A percentile compares a stretch with the other conserved stretches of the same genome.
Evolutionary conservation across 2,329 filamentous ascomycete genomes (phyloP).

Genomic region (Domatiomyces catenatus): DNA sequence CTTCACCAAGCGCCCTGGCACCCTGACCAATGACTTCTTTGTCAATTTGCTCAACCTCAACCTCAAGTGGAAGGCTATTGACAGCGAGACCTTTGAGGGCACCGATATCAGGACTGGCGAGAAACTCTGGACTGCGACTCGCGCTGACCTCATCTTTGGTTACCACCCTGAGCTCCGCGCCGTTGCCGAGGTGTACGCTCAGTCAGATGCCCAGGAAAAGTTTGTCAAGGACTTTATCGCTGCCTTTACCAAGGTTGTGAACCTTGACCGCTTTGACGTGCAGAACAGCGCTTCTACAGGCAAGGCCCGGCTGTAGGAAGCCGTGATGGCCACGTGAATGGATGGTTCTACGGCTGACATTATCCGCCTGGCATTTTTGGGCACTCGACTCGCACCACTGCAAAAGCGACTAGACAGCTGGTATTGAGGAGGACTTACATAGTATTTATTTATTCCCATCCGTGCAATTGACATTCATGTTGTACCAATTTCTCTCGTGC

Average conservation of each 20-base stretch:
- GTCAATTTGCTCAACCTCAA: constrained; percentile 57
- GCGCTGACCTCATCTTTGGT: constrained; percentile 55
- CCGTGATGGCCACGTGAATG: neutral
- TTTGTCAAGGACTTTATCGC: constrained; percentile 57
- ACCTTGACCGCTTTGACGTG: constrained; percentile 55
- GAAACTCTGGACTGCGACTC: constrained; percentile 55
- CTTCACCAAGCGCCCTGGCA: constrained; percentile 51
- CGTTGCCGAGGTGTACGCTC: constrained; percentile 53
- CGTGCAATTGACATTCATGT: too few species aligned
- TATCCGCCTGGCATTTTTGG: neutral
- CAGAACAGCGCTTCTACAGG: constrained; percentile 3
- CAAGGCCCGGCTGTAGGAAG: constrained; percentile 5
- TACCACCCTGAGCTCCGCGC: constrained; percentile 61
- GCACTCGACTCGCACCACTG: neutral
- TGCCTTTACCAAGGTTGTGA: constrained; percentile 62
- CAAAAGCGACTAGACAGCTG: neutral
- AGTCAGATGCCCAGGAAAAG: constrained; percentile 43
- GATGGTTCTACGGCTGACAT: neutral
- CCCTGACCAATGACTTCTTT: constrained; percentile 68
- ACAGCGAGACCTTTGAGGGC: constrained; percentile 46
- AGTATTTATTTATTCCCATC: neutral
- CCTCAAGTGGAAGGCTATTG: constrained; percentile 47
- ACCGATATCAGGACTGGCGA: constrained; percentile 48
- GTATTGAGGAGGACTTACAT: neutral
- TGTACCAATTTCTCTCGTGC: too few species aligned